Conservation (phyloP, 2,329 filamentous ascomycete species). For the Mollisiaceae sp. region DNA sequence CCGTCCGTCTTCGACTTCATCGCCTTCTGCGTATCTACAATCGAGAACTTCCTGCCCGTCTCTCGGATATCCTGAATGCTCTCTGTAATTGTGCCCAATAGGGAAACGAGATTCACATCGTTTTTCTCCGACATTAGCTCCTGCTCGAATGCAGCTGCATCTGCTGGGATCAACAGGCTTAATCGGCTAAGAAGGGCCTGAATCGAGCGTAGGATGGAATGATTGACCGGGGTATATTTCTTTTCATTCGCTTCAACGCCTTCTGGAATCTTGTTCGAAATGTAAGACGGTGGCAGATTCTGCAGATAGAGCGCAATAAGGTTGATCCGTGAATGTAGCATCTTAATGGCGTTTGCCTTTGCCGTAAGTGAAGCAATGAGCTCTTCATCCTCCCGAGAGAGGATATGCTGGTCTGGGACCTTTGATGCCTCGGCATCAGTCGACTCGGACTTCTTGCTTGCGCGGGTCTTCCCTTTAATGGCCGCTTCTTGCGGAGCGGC, state of each 20-base stretch:
- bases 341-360: slow-evolving; percentile 91
- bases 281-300: slow-evolving; percentile 69
- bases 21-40: slow-evolving; percentile 50
- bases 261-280: slow-evolving; percentile 52
- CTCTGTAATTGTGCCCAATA: slow-evolving; percentile 77
- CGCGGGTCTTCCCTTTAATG: slow-evolving; percentile 38
- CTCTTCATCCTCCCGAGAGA: slow-evolving; percentile 66
- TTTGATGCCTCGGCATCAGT: slow-evolving; percentile 38
- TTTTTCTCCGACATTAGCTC: slow-evolving; percentile 81
- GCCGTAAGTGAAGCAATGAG: slow-evolving; percentile 73
- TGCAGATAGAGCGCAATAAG: slow-evolving; percentile 79
- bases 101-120: slow-evolving; percentile 78
- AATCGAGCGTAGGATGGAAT: slow-evolving; percentile 84
- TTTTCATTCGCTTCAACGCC: slow-evolving; percentile 35
- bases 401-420: slow-evolving; percentile 57
- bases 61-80: slow-evolving; percentile 74
- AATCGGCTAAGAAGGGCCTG: slow-evolving; percentile 84
- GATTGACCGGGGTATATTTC: slow-evolving; percentile 48
- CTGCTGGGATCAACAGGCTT: slow-evolving; percentile 76
- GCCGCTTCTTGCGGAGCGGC: background rate
- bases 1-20: slow-evolving; percentile 23
- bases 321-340: slow-evolving; percentile 79
- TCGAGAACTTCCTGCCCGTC: slow-evolving; percentile 73
- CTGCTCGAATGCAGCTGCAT: slow-evolving; percentile 66
- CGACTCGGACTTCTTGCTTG: slow-evolving; percentile 39